Base-by-base conservation (phyloP, 352 stramenopile genomes). In the Globisporangium recalcitrans region DNA sequence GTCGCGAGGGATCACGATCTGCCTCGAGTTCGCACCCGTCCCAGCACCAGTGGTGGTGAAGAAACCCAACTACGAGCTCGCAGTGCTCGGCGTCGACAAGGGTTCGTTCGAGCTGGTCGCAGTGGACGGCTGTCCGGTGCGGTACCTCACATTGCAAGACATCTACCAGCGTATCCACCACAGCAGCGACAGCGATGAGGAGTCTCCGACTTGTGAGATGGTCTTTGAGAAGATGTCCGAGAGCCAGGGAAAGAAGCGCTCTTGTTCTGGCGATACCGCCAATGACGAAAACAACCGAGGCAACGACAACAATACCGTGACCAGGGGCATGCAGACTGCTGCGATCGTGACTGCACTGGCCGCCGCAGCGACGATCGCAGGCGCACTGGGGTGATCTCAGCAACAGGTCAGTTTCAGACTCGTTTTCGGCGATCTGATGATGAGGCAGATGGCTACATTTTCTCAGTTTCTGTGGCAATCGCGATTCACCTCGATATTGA, bases 41-140 rank as follows among this genome's bases (percentile, higher is more conserved):
- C 57, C 57, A 6, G 44, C 57, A 31, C 57, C 57, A 11, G 31
- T 62, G 6, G 44, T 62, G 0, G 29, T 62, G 16, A 55, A 34
- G 22, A 62, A 62, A 44, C 42, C 42, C 27, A 62, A 52, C 44
- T 62, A 55, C 29, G 57, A 62, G 44, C 57, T 62, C 31, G 57
- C 57, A 29, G 5, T 40, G 21, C 57, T 63, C 21, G 57, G 57
- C 2, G 29, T 63, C 57, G n/a, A 48, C 46, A 26, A 36, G 2
- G 29, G 44, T 0, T 36, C 57, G 29, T 63, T 63, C 16, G 57
- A 63, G 44, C 57, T 63, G 8, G 44, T 63, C 8, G 46, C 57
- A 6, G 46, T 63, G 22, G 44, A 56, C 13, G 57, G 44, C 14
- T 22, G 31, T 10, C n/a, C 13, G 0, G 57, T 63, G 57, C 57